Base-by-base conservation (phyloP, 2,329 filamentous ascomycete species). In the Lecanoromycetidae sp. region DNA sequence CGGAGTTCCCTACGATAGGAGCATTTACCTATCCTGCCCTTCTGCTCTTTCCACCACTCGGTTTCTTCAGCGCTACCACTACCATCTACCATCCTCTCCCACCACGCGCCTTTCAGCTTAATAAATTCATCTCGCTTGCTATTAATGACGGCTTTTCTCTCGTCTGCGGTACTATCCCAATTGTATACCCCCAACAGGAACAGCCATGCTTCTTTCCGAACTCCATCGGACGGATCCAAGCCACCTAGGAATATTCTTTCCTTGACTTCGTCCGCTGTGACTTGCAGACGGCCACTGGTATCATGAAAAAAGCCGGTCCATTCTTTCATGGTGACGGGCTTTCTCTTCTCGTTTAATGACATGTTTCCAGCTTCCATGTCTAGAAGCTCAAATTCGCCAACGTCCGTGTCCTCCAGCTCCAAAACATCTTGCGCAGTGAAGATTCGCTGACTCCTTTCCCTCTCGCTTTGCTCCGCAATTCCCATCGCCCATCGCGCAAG, bases 401-500 rank as follows among this genome's bases (percentile, higher is more conserved):
- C 85, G 51, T 87, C 87, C 25, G 87, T 95, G 55, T 95, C 84
- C 61, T 98, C 93, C 62, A 93, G 83, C 58, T 94, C 88, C 57
- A 96, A 71, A 3, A 95, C 83, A 65, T 98, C 91, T 54, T 80
- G 81, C 1, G 87, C 90, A 0, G 88, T 95, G 84, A 87, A 98
- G 59, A 94, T 88, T 38, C 88, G 74, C 63, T 88, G 83, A 43
- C 80, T 84, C 20, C 82, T 73, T 57, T 98, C 91, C 32, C 80
- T 75, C 60, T 98, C 91, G 57, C 88, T 90, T 67, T 98, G 91
- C 63, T 98, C 93, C 0, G 91, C 88, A 54, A 98, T 94, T 6
- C 87, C 87, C 91, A 98, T 96, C 2, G 91, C 91, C 91, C 91
- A 98, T 53, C 91, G 76, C 19, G 91, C 91, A 32, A 98, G 73